Percentiles rank a stretch among this genome's conserved stretches.
phyloP scores from a whole-genome alignment of 352 stramenopile species.

The Phytopythium ostracodes region DNA sequence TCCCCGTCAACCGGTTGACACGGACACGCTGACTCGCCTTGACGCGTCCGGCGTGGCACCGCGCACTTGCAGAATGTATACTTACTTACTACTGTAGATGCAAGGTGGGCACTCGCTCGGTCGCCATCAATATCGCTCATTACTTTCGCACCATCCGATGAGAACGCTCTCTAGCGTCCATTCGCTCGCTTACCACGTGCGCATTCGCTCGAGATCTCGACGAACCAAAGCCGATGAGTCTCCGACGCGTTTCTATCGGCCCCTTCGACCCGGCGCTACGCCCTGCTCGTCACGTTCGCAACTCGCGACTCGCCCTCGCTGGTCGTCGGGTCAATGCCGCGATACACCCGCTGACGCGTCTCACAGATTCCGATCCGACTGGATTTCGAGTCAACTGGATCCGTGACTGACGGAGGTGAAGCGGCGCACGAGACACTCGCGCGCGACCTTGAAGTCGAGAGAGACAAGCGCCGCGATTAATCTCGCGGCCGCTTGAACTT shows the following conservation, averaged over 20 bases:
- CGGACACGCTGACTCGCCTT: neutral
- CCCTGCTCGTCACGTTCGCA: neutral
- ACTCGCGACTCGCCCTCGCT: neutral
- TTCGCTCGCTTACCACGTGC: neutral
- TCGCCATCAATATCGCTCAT: too few species aligned
- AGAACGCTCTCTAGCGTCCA: neutral
- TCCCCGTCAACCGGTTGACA: neutral
- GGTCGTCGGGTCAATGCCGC: slow-evolving; percentile 2
- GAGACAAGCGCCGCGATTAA: neutral
- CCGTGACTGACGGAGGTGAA: too few species aligned
- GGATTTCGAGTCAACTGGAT: too few species aligned
- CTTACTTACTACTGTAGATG: neutral
- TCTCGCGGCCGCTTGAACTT: neutral
- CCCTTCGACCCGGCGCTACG: neutral
- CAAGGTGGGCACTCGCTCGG: neutral
- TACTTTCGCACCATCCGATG: too few species aligned
- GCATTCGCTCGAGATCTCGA: neutral
- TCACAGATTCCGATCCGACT: too few species aligned
- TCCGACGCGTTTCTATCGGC: neutral
- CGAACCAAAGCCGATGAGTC: neutral
- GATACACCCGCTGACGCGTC: too few species aligned
- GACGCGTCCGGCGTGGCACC: neutral
- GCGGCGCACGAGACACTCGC: too few species aligned
- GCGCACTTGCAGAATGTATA: too few species aligned
- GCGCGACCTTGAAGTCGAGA: neutral